Evolutionary conservation across 345 rosid species (phyloP).

Genomic region (Theobroma cacao): DNA sequence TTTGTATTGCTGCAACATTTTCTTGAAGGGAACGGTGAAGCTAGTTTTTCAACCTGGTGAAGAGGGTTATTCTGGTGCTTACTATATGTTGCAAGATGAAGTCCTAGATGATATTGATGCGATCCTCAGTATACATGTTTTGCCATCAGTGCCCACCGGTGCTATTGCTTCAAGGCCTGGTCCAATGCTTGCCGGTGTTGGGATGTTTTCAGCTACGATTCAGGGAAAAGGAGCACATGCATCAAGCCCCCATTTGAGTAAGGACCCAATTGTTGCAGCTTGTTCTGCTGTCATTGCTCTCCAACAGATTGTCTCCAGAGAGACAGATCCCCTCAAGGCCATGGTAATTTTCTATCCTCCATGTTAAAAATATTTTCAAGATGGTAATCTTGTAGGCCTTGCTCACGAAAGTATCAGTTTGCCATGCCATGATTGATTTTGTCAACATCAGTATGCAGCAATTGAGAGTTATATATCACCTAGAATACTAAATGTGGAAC

Average conservation of each 20-base stretch:
- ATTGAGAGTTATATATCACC: neutral
- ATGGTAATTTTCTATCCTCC: constrained; percentile 34
- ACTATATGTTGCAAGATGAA: constrained; percentile 60
- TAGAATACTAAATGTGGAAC: neutral
- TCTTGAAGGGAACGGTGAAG: constrained; percentile 60
- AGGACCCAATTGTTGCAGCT: constrained; percentile 68
- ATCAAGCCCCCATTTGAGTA: constrained; percentile 46
- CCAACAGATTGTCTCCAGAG: constrained; percentile 74
- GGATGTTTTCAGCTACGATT: constrained; percentile 46
- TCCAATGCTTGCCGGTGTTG: constrained; percentile 60
- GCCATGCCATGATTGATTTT: neutral
- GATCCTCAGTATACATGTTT: constrained; percentile 54
- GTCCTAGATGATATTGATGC: constrained; percentile 54
- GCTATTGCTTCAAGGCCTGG: constrained; percentile 57
- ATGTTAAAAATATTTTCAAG: too few species aligned
- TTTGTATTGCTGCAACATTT: neutral
- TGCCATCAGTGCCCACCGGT: constrained; percentile 47
- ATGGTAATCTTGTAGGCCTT: neutral
- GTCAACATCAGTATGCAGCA: neutral
- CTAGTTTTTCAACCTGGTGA: constrained; percentile 85
- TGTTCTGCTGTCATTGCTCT: constrained; percentile 58
- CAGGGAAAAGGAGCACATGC: constrained; percentile 68
- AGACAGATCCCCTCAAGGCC: constrained; percentile 62
- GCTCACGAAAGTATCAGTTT: neutral
- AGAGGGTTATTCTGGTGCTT: constrained; percentile 68